Conservation (phyloP, 1,139 yeast species). For the Candida sojae region DNA sequence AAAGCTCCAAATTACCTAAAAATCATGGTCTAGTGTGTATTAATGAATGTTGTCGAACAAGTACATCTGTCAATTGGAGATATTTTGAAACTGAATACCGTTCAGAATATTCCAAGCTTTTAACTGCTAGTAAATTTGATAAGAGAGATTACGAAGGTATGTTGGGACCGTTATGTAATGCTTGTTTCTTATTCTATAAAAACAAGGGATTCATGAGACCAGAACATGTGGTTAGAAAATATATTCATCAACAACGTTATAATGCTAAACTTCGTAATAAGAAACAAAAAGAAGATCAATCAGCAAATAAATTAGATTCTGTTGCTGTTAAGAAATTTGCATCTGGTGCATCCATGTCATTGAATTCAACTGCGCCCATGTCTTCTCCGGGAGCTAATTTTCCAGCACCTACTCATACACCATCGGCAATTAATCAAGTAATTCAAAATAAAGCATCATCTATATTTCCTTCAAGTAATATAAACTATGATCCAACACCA, state of each 20-base stretch:
- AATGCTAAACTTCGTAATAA: slow-evolving; percentile 24
- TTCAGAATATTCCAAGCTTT: slow-evolving; percentile 40
- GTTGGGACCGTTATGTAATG: slow-evolving; percentile 55
- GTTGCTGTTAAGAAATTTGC: slow-evolving; percentile 6
- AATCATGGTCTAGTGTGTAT: slow-evolving; percentile 46
- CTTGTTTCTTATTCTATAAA: slow-evolving; percentile 49
- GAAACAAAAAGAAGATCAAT: slow-evolving; percentile 22
- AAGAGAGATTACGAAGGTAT: slow-evolving; percentile 47
- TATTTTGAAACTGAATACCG: slow-evolving; percentile 47
- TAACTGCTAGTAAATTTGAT: slow-evolving; percentile 41
- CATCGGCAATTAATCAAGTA: slow-evolving; percentile 46
- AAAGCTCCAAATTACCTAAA: slow-evolving; percentile 37
- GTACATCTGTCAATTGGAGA: slow-evolving; percentile 47
- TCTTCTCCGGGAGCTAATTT: slow-evolving; percentile 25
- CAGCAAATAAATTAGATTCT: slow-evolving; percentile 2
- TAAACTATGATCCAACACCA: slow-evolving; percentile 8
- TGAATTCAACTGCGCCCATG: slow-evolving; percentile 1
- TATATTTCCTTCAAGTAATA: slow-evolving; percentile 6
- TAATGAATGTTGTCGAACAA: slow-evolving; percentile 46
- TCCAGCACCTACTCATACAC: slow-evolving; percentile 47
- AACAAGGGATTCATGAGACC: slow-evolving; percentile 56
- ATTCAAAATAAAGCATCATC: slow-evolving; percentile 26
- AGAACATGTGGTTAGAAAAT: slow-evolving; percentile 48
- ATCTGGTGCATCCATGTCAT: not conserved
- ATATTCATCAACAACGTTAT: slow-evolving; percentile 48